A percentile compares a stretch with the other conserved stretches of the same genome.
Conservation (phyloP, 805 yeast genomes). For the Clavispora phyllophila region DNA sequence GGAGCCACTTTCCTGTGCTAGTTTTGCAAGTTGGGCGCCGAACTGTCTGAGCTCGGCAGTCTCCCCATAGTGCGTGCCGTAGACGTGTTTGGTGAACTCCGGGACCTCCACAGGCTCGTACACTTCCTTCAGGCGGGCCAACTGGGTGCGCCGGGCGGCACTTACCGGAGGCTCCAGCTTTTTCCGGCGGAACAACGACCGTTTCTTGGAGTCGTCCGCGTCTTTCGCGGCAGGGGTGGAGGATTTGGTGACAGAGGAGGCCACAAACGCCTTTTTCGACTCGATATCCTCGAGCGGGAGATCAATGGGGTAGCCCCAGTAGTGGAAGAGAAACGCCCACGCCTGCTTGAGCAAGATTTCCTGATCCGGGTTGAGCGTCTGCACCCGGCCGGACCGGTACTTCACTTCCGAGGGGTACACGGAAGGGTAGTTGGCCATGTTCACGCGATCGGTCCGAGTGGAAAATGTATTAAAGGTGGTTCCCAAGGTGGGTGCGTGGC, state of each 20-base stretch:
- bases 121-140: slow-evolving; percentile 24
- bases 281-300: slow-evolving; percentile 25
- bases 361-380: slow-evolving; percentile 24
- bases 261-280: slow-evolving; percentile 27
- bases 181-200: slow-evolving; percentile 22
- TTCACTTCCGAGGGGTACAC: slow-evolving; percentile 18
- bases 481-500: no score
- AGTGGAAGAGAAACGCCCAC: slow-evolving; percentile 14
- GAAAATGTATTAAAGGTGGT: background rate
- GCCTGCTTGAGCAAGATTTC: slow-evolving; percentile 15
- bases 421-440: slow-evolving; percentile 4
- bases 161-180: slow-evolving; percentile 11
- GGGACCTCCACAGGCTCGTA: slow-evolving; percentile 22
- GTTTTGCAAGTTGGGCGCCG: slow-evolving; percentile 18
- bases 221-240: slow-evolving; percentile 4
- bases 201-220: slow-evolving; percentile 27
- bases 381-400: slow-evolving; percentile 35
- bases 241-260: slow-evolving; percentile 18
- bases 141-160: slow-evolving; percentile 23
- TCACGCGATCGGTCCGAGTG: background rate
- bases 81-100: slow-evolving; percentile 17
- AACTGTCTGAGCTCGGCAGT: slow-evolving; percentile 3
- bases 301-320: slow-evolving; percentile 43
- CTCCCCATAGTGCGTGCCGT: slow-evolving; percentile 16
- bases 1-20: slow-evolving; percentile 18